phyloP scores from a whole-genome alignment of 257 asterid genomes.

The Solanum tarapatanum region DNA sequence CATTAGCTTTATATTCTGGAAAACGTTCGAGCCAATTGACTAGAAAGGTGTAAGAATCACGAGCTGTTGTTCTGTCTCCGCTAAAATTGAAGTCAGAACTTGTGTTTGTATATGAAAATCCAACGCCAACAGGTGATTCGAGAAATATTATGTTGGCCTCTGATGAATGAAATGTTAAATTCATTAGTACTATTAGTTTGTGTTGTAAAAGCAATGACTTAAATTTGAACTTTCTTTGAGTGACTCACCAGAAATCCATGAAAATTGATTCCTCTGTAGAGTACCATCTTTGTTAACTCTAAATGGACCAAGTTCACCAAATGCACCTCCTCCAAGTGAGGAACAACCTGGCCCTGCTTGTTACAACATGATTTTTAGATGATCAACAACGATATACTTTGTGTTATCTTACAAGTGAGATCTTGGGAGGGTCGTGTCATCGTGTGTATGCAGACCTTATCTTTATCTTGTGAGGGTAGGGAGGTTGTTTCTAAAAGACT shows the following conservation, averaged over 20 bases:
- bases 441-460: background rate
- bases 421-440: background rate
- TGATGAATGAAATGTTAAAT: background rate
- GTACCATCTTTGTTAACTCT: slow-evolving; percentile 5
- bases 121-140: slow-evolving; percentile 15
- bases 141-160: slow-evolving; percentile 15
- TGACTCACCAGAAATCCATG: slow-evolving; percentile 8
- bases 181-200: background rate
- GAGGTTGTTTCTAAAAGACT: no score
- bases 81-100: background rate
- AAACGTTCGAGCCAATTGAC: slow-evolving; percentile 15
- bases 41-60: slow-evolving; percentile 10
- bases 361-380: background rate
- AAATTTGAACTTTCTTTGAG: background rate
- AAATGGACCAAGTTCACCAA: slow-evolving; percentile 12
- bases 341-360: slow-evolving; percentile 9
- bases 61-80: slow-evolving; percentile 11
- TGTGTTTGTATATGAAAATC: slow-evolving; percentile 16
- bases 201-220: background rate
- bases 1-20: slow-evolving; percentile 10
- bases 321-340: slow-evolving; percentile 11
- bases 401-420: background rate
- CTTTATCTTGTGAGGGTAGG: background rate
- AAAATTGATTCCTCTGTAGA: background rate
- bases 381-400: background rate